Evolutionary conservation across 257 asterid species (phyloP).

Genomic region (Solanum lycopersicoides): DNA sequence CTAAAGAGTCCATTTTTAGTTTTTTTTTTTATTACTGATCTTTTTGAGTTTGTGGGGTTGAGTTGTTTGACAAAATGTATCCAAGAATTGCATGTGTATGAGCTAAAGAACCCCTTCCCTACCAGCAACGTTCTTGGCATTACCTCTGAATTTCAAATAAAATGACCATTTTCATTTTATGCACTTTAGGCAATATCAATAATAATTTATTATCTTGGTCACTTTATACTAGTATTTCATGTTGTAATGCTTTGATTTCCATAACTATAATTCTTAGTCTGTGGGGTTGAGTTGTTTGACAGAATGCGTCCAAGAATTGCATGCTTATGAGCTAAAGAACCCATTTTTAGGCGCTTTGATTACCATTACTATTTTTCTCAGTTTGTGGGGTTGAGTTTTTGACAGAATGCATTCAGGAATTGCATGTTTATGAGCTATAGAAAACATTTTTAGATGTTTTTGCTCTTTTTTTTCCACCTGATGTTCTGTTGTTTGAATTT

Average conservation of each 20-base stretch:
- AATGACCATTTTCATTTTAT: too few species aligned
- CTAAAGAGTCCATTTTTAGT: not conserved
- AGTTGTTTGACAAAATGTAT: not conserved
- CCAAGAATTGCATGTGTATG: not conserved
- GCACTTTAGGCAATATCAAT: too few species aligned
- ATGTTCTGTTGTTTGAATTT: not conserved
- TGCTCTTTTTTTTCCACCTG: not conserved
- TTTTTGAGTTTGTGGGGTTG: not conserved
- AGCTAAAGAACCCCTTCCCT: not conserved
- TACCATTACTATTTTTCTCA: not conserved
- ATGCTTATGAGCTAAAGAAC: not conserved
- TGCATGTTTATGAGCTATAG: not conserved
- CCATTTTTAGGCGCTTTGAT: not conserved
- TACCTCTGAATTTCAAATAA: too few species aligned
- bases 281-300: not conserved
- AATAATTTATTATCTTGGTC: too few species aligned
- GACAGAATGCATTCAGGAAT: not conserved
- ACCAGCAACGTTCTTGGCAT: too few species aligned
- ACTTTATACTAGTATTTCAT: too few species aligned
- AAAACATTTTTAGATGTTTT: not conserved
- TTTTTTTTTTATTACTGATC: not conserved
- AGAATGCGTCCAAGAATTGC: not conserved
- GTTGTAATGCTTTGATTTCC: not conserved
- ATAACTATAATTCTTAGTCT: not conserved
- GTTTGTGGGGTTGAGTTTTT: not conserved